These are phyloP conservation scores for Blastobotrys arbuscula DNA, from an alignment of 1,139 yeast species.

Conservation along the genomic window DNA sequence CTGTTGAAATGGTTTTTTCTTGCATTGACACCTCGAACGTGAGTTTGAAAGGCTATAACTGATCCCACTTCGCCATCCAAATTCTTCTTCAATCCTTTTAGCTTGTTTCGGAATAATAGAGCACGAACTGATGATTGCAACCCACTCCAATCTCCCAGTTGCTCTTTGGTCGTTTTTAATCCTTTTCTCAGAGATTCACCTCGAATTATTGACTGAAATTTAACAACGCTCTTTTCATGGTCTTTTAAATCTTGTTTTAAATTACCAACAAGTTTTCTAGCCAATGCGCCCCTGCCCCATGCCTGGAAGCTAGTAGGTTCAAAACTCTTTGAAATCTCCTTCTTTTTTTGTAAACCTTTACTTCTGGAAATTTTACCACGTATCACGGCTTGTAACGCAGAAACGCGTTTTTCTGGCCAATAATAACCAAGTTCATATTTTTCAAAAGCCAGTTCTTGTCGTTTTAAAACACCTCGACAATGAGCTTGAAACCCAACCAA, in stretches of 20 bases:
- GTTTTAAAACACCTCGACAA: constrained; percentile 18
- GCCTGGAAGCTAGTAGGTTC: constrained; percentile 13
- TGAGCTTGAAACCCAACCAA: constrained; percentile 17
- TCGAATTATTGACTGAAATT: constrained; percentile 11
- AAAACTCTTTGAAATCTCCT: neutral
- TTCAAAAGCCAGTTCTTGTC: constrained; percentile 17
- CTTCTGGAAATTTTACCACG: constrained; percentile 18
- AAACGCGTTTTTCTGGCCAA: constrained; percentile 15
- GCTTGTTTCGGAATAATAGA: constrained; percentile 18
- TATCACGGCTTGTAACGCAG: constrained; percentile 19
- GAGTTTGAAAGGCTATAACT: constrained; percentile 18
- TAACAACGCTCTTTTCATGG: neutral
- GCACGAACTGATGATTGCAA: constrained; percentile 19
- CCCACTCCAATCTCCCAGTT: constrained; percentile 6
- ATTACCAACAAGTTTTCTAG: neutral
- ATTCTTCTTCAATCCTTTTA: constrained; percentile 18
- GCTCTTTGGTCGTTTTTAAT: neutral
- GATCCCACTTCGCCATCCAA: constrained; percentile 17
- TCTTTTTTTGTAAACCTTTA: neutral
- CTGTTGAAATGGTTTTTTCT: constrained; percentile 12
- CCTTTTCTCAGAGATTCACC: constrained; percentile 5
- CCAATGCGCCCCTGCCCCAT: constrained; percentile 14
- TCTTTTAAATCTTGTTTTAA: neutral
- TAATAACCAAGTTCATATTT: constrained; percentile 18
- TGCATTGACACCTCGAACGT: constrained; percentile 15